Evolutionary conservation across 2,329 filamentous ascomycete species (phyloP).

Genomic region (Cadophora gregata): DNA sequence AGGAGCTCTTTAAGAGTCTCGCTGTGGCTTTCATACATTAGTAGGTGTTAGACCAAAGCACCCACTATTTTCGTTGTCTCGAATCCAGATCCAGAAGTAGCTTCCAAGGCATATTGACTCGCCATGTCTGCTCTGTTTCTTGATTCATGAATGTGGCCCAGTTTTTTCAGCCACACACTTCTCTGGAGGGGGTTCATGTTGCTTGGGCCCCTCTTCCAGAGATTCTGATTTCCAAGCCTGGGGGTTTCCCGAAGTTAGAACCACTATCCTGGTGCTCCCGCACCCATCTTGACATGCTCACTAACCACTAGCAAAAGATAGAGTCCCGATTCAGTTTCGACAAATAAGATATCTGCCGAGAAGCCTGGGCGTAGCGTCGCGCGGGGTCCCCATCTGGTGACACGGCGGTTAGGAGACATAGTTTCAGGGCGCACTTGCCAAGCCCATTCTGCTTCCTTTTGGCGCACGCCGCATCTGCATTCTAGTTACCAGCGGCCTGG

Average conservation of each 20-base stretch:
- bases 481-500: background rate
- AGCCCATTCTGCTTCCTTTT: background rate
- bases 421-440: background rate
- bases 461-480: background rate
- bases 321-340: background rate
- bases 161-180: background rate
- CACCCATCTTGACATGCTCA: background rate
- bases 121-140: background rate
- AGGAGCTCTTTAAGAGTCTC: background rate
- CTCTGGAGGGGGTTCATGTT: background rate
- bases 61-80: background rate
- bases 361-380: background rate
- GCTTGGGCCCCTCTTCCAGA: background rate
- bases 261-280: background rate
- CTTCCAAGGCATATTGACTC: background rate
- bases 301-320: background rate
- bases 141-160: background rate
- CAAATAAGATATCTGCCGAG: constrained; percentile 22
- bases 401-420: background rate
- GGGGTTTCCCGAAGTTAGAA: background rate
- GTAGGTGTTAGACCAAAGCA: background rate
- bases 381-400: constrained; percentile 16
- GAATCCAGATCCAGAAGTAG: background rate
- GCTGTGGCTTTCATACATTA: background rate
- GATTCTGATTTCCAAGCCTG: background rate